Evolutionary conservation across 805 yeast species (phyloP).

Genomic region (Starmera quercuum): DNA sequence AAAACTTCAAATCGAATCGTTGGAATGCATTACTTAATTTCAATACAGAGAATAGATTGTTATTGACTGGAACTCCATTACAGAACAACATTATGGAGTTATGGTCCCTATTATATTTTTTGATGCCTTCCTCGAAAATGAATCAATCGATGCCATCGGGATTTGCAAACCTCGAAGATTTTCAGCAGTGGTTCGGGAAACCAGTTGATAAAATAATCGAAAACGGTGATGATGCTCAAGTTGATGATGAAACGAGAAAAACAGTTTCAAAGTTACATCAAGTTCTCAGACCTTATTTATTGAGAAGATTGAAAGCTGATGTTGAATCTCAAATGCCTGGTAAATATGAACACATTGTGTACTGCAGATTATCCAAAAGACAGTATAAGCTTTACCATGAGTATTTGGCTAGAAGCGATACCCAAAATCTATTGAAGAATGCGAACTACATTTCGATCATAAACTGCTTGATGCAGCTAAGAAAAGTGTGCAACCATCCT

Average conservation of each 20-base stretch:
- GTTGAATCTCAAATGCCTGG: slow-evolving; percentile 99
- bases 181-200: slow-evolving; percentile 97
- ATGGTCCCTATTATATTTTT: slow-evolving; percentile 90
- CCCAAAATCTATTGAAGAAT: slow-evolving; percentile 85
- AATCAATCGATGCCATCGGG: slow-evolving; percentile 76
- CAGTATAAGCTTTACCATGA: slow-evolving; percentile 92
- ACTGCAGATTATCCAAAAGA: slow-evolving; percentile 86
- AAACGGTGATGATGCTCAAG: slow-evolving; percentile 43
- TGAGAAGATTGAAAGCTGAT: slow-evolving; percentile 89
- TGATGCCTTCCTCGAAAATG: slow-evolving; percentile 86
- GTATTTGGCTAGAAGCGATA: slow-evolving; percentile 94
- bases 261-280: slow-evolving; percentile 89
- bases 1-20: slow-evolving; percentile 90
- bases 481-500: slow-evolving; percentile 96
- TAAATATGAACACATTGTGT: slow-evolving; percentile 89
- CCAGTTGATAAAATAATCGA: slow-evolving; percentile 93
- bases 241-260: slow-evolving; percentile 70
- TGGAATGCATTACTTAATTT: slow-evolving; percentile 96
- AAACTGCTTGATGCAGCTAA: slow-evolving; percentile 93
- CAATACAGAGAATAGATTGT: slow-evolving; percentile 80
- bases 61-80: slow-evolving; percentile 94
- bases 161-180: slow-evolving; percentile 91
- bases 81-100: slow-evolving; percentile 92
- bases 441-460: slow-evolving; percentile 94
- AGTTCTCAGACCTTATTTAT: slow-evolving; percentile 83